Percentiles rank a stretch among this genome's conserved stretches.
These are phyloP conservation scores for Cladobotryum mycophilum DNA, from an alignment of 2,329 filamentous ascomycete genomes.

Conservation along the genomic window DNA sequence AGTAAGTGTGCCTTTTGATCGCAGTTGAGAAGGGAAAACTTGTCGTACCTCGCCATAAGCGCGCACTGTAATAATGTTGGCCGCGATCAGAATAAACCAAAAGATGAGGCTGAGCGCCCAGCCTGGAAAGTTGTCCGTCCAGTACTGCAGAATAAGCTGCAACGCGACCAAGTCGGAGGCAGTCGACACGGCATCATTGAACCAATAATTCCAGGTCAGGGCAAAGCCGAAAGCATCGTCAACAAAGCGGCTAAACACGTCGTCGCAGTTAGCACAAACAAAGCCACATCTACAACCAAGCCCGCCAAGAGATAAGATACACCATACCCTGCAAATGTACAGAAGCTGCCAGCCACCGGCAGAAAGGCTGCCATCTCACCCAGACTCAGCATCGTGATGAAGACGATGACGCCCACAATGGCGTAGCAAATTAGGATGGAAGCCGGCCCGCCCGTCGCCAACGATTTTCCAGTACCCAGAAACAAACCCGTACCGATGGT, in stretches of 20 bases:
- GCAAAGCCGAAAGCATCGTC: constrained; percentile 50
- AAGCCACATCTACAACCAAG: background rate
- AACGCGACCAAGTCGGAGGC: constrained; percentile 52
- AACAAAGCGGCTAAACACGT: constrained; percentile 35
- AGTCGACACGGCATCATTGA: constrained; percentile 51
- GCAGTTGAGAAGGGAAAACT: background rate
- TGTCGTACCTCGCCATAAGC: constrained; percentile 29
- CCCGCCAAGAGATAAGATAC: constrained; percentile 15
- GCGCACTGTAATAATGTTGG: constrained; percentile 29
- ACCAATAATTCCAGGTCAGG: constrained; percentile 57
- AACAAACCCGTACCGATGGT: constrained; percentile 58
- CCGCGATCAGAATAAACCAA: constrained; percentile 46
- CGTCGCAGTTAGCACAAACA: background rate
- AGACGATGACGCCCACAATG: constrained; percentile 52
- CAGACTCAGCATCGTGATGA: constrained; percentile 51
- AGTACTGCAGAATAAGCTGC: constrained; percentile 53
- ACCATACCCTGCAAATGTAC: constrained; percentile 37
- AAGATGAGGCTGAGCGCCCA: constrained; percentile 59
- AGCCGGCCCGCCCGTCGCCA: constrained; percentile 54
- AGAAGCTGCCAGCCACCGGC: constrained; percentile 48
- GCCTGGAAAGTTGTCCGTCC: constrained; percentile 56
- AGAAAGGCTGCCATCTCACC: constrained; percentile 55
- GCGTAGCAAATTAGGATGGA: constrained; percentile 52
- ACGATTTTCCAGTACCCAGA: constrained; percentile 53
- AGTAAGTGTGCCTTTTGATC: no score